Evolutionary conservation across 1,139 yeast genomes (phyloP), one percentile per base, ranked within the genome.

Genomic region (Suhomyces ambrosiae): DNA sequence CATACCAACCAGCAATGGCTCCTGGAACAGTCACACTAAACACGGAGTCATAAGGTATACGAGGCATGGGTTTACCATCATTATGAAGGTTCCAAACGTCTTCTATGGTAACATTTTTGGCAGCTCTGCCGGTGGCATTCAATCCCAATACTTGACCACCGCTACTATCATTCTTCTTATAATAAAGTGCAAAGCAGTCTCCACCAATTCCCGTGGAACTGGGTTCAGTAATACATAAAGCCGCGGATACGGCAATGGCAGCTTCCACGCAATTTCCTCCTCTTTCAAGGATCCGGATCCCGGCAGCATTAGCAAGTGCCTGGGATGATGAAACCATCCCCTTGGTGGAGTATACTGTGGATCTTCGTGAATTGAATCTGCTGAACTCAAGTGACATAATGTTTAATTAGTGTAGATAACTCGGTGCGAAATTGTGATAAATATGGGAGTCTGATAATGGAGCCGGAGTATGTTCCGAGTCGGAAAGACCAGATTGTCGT

Each of bases 211-310:
- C 94, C 1, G 92, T 86, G 45, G 87, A 81, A 22, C 77, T 74
- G 0, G 95, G 94, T 53, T 86, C 95, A 3, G 82, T 65, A 9
- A 86, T 77, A 44, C 84, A 76, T 29, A 86, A 65, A 5, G 82
- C 86, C 4, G 95, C 92, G 5, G 89, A 79, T 21, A 82, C 79
- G 0, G 92, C 95, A 23, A 86, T 84, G 7, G 87, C 83, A 2
- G 95, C 95, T 54, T 79, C 82, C 8, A 86, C 86, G 39, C 90
- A 84, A 55, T 86, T 86, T 1, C 95, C 95, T 3, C 95, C 95
- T 42, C 67, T 64, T 16, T 76, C 78, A 14, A 86, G 68, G 27
- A 86, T 75, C 51, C 72, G 71, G 28, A 82, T 55, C 1, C 92
- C 95, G 0, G 89, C 92, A 3, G 86, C 79, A 40, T 80, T 79